Base-by-base conservation (phyloP, 148 eudicot genomes). In the Camellia granthamiana region DNA sequence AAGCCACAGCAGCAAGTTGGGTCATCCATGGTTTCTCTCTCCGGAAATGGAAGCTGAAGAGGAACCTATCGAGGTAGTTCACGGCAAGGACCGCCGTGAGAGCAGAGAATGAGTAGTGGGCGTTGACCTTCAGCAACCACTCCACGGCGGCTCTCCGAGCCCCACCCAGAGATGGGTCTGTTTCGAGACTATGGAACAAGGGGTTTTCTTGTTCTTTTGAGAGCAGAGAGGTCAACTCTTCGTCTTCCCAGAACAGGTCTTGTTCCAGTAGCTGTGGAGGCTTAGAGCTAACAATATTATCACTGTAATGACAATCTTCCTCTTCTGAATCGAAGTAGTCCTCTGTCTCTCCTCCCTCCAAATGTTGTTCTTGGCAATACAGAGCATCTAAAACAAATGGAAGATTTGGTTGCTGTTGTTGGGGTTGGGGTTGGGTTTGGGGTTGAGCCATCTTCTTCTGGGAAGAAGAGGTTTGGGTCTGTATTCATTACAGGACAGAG, bases 1-100 rank as follows among this genome's bases (percentile, higher is more conserved):
- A 91, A 74, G 92, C 83, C 38, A 91, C 94, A 67, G 90, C 82
- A 82, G 85, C 83, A 55, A 89, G 84, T 58, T 91, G 92, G 54
- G 84, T 78, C 87, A 86, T 85, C 94, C 94, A 91, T 75, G 88
- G 89, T 79, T 89, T 85, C 55, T 85, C 89, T 2, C 19, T 67
- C 21, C 84, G 83, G 55, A 84, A 83, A 30, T 84, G 65, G 69
- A 87, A 89, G 74, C 68, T 80, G 16, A 73, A 80, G 49, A 89
- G 73, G 61, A 89, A 91, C 69, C 94, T 84, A 76, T 91, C 90
- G 1, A 91, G 62, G 78, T 89, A 88, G 81, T 88, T 83, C 54
- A 88, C 90, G 51, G 90, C 90, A 23, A 88, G 77, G 19, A 84
- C 58, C 7, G 86, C 84, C 30, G 91, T 88, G 21, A 84, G 68